A percentile compares a stretch with the other conserved stretches of the same genome.
Evolutionary conservation across 805 yeast genomes (phyloP).

Genomic region (Kuraishia borneana): DNA sequence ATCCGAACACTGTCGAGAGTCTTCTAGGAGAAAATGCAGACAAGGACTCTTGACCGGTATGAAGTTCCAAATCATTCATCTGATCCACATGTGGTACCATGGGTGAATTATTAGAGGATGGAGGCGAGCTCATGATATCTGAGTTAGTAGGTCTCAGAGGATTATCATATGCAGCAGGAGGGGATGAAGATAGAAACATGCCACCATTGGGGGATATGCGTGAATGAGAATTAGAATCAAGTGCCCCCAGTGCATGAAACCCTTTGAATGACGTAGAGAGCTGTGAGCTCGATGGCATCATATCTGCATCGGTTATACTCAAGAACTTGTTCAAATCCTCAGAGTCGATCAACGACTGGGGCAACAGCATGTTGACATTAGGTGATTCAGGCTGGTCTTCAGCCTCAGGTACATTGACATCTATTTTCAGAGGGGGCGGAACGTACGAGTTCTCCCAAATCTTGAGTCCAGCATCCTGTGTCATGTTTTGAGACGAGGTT

Average conservation of each 20-base stretch:
- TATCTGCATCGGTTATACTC: slow-evolving; percentile 2
- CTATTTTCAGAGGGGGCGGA: neutral
- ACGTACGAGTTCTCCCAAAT: neutral
- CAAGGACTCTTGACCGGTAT: slow-evolving; percentile 1
- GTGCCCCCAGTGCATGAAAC: too few species aligned
- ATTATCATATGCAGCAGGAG: too few species aligned
- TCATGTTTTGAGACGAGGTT: neutral
- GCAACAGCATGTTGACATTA: slow-evolving; percentile 14
- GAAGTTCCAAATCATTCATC: neutral
- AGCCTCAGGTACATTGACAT: neutral
- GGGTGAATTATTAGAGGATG: neutral
- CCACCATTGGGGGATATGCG: too few species aligned
- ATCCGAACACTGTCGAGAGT: slow-evolving; percentile 16
- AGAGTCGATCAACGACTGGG: slow-evolving; percentile 18
- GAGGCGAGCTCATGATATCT: neutral
- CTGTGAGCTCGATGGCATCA: slow-evolving; percentile 1
- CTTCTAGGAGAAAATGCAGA: slow-evolving; percentile 17
- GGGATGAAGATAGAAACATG: too few species aligned
- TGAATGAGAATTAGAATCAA: too few species aligned
- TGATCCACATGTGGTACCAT: neutral
- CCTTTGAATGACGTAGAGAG: neutral
- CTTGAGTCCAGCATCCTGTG: neutral
- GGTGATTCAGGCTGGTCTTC: slow-evolving; percentile 1
- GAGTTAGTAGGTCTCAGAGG: too few species aligned
- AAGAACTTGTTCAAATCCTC: slow-evolving; percentile 9